Conservation (phyloP, 2,329 filamentous ascomycete species). For the Parastagonospora nodorum region DNA sequence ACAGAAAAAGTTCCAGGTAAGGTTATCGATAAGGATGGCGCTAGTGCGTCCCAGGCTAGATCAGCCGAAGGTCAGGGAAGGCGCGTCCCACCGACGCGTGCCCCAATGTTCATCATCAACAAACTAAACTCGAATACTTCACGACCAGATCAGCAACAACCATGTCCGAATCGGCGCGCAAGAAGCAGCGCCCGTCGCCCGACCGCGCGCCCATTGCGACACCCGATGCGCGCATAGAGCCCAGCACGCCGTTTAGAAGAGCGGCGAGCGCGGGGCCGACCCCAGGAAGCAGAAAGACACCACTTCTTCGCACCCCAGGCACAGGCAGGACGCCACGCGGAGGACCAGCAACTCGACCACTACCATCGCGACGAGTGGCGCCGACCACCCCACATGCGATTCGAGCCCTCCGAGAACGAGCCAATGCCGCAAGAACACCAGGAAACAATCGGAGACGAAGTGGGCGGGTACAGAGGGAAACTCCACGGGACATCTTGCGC, state of each 20-base stretch:
- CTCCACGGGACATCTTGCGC: constrained; percentile 59
- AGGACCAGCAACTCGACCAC: constrained; percentile 37
- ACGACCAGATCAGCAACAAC: constrained; percentile 8
- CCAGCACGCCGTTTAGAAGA: constrained; percentile 43
- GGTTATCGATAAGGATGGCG: constrained; percentile 36
- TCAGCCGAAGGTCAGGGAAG: constrained; percentile 5
- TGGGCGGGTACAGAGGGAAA: constrained; percentile 57
- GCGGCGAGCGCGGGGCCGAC: constrained; percentile 42
- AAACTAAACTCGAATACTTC: constrained; percentile 7
- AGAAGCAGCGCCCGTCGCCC: constrained; percentile 41
- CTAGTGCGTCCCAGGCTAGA: constrained; percentile 11
- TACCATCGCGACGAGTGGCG: constrained; percentile 43
- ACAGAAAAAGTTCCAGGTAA: constrained; percentile 30
- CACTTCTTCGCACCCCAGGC: constrained; percentile 41
- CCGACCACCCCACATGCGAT: constrained; percentile 62
- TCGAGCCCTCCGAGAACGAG: constrained; percentile 59
- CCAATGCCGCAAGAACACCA: constrained; percentile 56
- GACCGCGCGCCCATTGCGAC: constrained; percentile 35
- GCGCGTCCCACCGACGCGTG: constrained; percentile 28
- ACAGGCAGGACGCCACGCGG: constrained; percentile 43
- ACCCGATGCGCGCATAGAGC: constrained; percentile 25
- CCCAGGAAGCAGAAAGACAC: constrained; percentile 38
- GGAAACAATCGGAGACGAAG: constrained; percentile 56
- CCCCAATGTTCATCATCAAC: constrained; percentile 27
- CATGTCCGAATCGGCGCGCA: constrained; percentile 46